A percentile compares a stretch with the other conserved stretches of the same genome.
These are phyloP conservation scores for Fusarium annulatum DNA, from an alignment of 2,329 filamentous ascomycete genomes.

Conservation along the genomic window DNA sequence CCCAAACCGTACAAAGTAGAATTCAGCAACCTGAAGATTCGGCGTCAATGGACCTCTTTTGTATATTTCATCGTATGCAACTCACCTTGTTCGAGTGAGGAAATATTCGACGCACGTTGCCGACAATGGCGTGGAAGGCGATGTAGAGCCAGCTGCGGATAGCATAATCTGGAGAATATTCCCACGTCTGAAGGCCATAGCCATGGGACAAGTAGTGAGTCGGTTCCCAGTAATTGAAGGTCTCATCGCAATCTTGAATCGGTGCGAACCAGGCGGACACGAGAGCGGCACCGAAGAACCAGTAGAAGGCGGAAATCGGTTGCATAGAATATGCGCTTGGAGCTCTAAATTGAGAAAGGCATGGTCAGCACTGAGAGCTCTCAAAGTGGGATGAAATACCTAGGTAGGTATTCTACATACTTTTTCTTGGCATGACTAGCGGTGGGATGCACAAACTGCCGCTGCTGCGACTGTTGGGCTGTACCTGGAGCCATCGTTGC, in stretches of 20 bases:
- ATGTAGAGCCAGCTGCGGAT: slow-evolving; percentile 97
- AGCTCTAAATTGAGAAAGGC: slow-evolving; percentile 26
- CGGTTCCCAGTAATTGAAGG: slow-evolving; percentile 99
- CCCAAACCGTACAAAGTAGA: slow-evolving; percentile 84
- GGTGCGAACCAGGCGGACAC: slow-evolving; percentile 85
- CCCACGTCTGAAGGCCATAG: slow-evolving; percentile 97
- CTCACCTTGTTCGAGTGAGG: slow-evolving; percentile 69
- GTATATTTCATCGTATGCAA: neutral
- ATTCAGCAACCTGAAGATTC: slow-evolving; percentile 70
- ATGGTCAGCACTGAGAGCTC: slow-evolving; percentile 15
- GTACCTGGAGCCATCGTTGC: slow-evolving; percentile 56
- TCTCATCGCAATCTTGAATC: slow-evolving; percentile 98
- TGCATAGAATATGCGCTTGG: slow-evolving; percentile 72
- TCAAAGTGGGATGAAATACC: neutral
- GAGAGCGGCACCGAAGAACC: slow-evolving; percentile 79
- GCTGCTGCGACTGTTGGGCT: slow-evolving; percentile 43
- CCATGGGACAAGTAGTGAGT: slow-evolving; percentile 93
- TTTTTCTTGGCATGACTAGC: slow-evolving; percentile 65
- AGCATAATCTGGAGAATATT: slow-evolving; percentile 94
- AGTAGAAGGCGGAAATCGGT: slow-evolving; percentile 81
- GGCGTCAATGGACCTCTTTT: slow-evolving; percentile 7
- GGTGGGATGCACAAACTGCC: slow-evolving; percentile 60
- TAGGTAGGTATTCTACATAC: slow-evolving; percentile 44
- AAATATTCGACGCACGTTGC: slow-evolving; percentile 72
- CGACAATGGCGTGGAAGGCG: slow-evolving; percentile 78